Base-by-base conservation (phyloP, 805 yeast species). In the Candida gorgasii region DNA sequence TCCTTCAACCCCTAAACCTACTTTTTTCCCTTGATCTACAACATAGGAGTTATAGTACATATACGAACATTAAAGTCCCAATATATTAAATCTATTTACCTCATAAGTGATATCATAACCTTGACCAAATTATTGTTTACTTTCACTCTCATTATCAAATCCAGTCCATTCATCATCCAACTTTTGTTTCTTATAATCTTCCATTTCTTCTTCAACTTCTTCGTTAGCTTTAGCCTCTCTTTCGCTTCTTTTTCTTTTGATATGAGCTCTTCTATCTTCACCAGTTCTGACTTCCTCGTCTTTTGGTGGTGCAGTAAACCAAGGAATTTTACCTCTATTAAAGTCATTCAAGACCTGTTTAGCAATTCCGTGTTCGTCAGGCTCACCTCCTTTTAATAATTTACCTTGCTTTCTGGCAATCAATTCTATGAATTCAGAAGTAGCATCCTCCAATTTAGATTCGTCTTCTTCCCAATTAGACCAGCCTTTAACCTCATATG, bases 401-500 rank as follows among this genome's bases (percentile, higher is more conserved):
- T 96, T 80, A 48, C 99, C 99, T 40, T 81, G 86, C 65, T 93
- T 93, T 62, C 95, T 81, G 1, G 98, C 98, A 51, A 92, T 73
- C 58, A 88, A 71, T 66, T 93, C 97, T 47, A 92, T 78, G 57
- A 92, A 93, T 57, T 89, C 96, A 2, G 53, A 57, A 47, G 70
- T 62, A 23, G 75, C 75, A 35, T 59, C 58, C 46, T 68, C 74
- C 47, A 69, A 57, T 17, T 84, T 71, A 16, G 88, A 63, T 7
- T 53, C 55, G 45, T 70, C 67, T 9, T 69, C 75, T 52, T 70
- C 75, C 45, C 59, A 69, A 8, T 58, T 64, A 43, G 58, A 50
- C 99, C 99, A 92, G 2, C 97, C 98, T 45, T 85, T 80, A 41
- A 92, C 78, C 64, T 90, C 97, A 63, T 92, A 92, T 0, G 99